Conservation (phyloP, 202 grass and related monocot genomes). For the Setaria italica region DNA sequence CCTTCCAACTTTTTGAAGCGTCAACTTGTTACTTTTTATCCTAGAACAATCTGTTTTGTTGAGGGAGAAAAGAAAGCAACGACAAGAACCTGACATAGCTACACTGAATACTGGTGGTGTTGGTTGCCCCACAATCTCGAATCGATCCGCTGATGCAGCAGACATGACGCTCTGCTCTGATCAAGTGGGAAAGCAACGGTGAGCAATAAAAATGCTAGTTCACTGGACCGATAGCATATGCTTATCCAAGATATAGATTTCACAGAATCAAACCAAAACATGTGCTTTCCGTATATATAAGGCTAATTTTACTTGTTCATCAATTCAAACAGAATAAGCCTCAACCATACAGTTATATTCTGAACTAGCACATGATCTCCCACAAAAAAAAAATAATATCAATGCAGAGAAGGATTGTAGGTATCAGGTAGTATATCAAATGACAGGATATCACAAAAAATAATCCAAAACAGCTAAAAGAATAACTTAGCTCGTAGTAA, state of each 20-base stretch:
- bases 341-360: background rate
- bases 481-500: background rate
- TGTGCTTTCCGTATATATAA: background rate
- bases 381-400: too few species aligned
- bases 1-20: too few species aligned
- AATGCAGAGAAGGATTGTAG: background rate
- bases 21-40: background rate
- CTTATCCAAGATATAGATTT: background rate
- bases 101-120: background rate
- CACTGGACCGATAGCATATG: background rate
- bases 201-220: background rate
- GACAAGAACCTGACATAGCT: background rate
- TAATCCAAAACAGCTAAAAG: background rate
- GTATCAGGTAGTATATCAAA: background rate
- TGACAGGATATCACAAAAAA: background rate
- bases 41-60: background rate
- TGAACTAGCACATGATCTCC: background rate
- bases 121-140: background rate
- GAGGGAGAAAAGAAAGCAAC: background rate
- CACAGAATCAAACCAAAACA: background rate
- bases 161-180: background rate
- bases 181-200: constrained; percentile 4
- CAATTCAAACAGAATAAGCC: background rate
- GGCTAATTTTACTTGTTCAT: background rate
- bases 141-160: background rate